phyloP scores from a whole-genome alignment of 2,329 filamentous ascomycete genomes.

The Xylariaceae sp. region DNA sequence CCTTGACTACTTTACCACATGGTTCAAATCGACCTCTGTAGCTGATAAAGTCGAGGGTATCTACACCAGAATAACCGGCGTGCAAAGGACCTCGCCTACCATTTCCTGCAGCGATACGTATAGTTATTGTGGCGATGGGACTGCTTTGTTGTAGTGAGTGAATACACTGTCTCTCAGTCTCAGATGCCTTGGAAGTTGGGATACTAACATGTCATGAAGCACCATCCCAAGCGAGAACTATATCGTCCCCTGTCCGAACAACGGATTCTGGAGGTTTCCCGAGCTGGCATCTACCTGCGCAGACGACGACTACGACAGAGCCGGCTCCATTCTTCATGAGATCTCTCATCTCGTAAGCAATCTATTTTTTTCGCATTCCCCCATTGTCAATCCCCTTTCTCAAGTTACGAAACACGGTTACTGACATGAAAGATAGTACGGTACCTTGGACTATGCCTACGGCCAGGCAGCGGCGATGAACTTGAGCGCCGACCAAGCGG shows the following conservation, averaged over 20 bases:
- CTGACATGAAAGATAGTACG: conserved; percentile 14
- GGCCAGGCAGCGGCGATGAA: conserved; percentile 14
- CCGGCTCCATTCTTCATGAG: conserved; percentile 20
- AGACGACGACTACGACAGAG: conserved; percentile 20
- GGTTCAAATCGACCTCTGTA: conserved; percentile 18
- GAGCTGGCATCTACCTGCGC: conserved; percentile 13
- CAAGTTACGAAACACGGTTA: neutral
- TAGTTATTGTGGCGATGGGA: conserved; percentile 13
- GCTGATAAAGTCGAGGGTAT: conserved; percentile 13
- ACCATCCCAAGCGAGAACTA: conserved; percentile 17
- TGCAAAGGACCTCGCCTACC: conserved; percentile 18
- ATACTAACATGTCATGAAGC: conserved; percentile 8
- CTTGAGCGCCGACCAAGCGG: conserved; percentile 16
- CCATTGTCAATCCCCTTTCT: neutral
- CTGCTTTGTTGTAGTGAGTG: conserved; percentile 18
- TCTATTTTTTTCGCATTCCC: neutral
- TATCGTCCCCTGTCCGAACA: conserved; percentile 16
- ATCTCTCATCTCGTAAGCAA: conserved; percentile 16
- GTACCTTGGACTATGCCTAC: conserved; percentile 19
- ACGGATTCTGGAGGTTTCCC: conserved; percentile 16
- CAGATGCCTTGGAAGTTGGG: neutral
- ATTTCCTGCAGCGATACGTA: conserved; percentile 19
- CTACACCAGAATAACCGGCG: conserved; percentile 15
- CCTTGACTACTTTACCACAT: conserved; percentile 18
- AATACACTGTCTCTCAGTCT: neutral